Conservation (phyloP, 129 eudicot genomes). For the Tanacetum coccineum region DNA sequence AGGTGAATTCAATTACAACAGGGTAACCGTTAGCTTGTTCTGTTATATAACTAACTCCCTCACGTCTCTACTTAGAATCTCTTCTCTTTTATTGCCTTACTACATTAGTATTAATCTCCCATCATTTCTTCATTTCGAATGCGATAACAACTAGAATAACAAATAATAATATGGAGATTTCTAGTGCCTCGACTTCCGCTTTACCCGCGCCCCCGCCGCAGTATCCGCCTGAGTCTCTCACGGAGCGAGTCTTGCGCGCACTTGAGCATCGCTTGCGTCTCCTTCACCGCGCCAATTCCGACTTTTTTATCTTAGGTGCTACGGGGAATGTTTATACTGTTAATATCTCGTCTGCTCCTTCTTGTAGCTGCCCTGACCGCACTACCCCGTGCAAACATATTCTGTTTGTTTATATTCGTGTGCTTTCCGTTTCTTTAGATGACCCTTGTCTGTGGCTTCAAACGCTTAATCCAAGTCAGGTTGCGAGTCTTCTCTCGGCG, state of each 20-base stretch:
- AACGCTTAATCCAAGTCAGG: conserved; percentile 59
- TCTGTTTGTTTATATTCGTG: conserved; percentile 67
- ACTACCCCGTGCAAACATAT: conserved; percentile 91
- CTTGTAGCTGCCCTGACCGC: conserved; percentile 89
- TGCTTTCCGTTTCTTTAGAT: conserved; percentile 57
- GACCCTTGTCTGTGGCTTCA: conserved; percentile 55
- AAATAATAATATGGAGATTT: conserved; percentile 9
- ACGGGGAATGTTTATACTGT: conserved; percentile 91
- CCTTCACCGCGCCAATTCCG: conserved; percentile 72
- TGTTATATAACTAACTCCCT: conserved; percentile 26
- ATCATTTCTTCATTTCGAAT: background rate
- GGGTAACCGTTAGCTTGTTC: conserved; percentile 30
- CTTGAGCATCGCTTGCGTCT: conserved; percentile 67
- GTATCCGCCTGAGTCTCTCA: conserved; percentile 45
- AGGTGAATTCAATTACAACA: conserved; percentile 4
- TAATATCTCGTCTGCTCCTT: conserved; percentile 48
- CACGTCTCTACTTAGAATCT: conserved; percentile 32
- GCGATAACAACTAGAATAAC: background rate
- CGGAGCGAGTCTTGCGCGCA: conserved; percentile 68
- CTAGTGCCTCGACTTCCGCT: conserved; percentile 34
- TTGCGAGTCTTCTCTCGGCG: conserved; percentile 41
- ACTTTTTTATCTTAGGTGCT: conserved; percentile 74
- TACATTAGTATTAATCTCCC: background rate
- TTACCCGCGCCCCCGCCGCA: conserved; percentile 25
- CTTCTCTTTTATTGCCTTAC: background rate